A percentile compares a stretch with the other conserved stretches of the same genome.
Conservation (phyloP, 768 basidiomycete species). For the Kwoniella bestiolae region DNA sequence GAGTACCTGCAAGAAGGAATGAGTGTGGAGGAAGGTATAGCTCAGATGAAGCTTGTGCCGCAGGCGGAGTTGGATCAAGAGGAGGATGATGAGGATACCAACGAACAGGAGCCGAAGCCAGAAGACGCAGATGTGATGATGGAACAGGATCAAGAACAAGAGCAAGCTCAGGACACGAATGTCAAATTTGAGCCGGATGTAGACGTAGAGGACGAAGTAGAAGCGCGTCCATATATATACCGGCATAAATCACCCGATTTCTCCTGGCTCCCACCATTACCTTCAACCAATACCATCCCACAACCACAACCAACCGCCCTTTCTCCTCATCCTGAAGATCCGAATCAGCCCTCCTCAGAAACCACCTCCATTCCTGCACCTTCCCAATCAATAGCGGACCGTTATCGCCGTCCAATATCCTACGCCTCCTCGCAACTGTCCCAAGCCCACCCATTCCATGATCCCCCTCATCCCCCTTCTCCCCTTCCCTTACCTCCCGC, state of each 20-base stretch:
- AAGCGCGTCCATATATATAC: neutral
- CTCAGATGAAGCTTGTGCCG: slow-evolving; percentile 28
- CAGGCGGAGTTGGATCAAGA: slow-evolving; percentile 8
- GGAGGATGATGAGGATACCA: slow-evolving; percentile 1
- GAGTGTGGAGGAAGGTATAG: slow-evolving; percentile 24
- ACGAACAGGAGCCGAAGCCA: slow-evolving; percentile 10
- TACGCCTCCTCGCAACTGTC: slow-evolving; percentile 37
- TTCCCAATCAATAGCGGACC: slow-evolving; percentile 28
- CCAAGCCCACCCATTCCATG: slow-evolving; percentile 28
- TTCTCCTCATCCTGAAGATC: neutral
- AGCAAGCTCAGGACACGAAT: neutral
- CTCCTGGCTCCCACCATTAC: slow-evolving; percentile 45
- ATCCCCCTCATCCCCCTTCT: slow-evolving; percentile 25
- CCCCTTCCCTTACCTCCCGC: slow-evolving; percentile 15
- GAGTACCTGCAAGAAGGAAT: slow-evolving; percentile 36
- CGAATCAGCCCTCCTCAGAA: neutral
- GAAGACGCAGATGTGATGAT: slow-evolving; percentile 8
- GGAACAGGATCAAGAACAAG: neutral
- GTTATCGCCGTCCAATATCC: slow-evolving; percentile 32
- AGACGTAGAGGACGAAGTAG: slow-evolving; percentile 1
- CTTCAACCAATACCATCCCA: neutral
- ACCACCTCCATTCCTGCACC: neutral
- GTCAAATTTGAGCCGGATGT: slow-evolving; percentile 10
- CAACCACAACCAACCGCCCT: neutral
- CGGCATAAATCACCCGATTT: slow-evolving; percentile 23